Conservation (phyloP, 768 basidiomycete species). For the Strobilomyces echinocephalus region DNA sequence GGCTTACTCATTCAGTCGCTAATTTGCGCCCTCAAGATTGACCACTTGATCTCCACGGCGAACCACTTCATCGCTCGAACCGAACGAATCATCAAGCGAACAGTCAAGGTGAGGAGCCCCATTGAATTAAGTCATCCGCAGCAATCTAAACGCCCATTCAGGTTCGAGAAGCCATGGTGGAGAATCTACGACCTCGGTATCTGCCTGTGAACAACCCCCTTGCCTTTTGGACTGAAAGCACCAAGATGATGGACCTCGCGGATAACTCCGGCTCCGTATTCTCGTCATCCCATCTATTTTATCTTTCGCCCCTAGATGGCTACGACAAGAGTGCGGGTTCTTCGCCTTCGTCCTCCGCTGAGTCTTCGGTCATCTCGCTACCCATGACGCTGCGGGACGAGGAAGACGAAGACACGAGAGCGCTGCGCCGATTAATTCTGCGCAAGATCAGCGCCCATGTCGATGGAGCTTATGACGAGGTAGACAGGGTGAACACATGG, state of each 20-base stretch:
- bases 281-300: conserved; percentile 15
- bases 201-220: conserved; percentile 17
- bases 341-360: conserved; percentile 24
- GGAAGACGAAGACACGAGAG: conserved; percentile 61
- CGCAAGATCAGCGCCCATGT: conserved; percentile 60
- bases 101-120: conserved; percentile 43
- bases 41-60: conserved; percentile 50
- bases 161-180: conserved; percentile 49
- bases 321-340: conserved; percentile 9
- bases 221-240: conserved; percentile 13
- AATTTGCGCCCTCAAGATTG: conserved; percentile 37
- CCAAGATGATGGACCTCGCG: neutral
- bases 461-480: conserved; percentile 55
- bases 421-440: conserved; percentile 57
- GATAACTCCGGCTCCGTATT: neutral
- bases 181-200: conserved; percentile 36
- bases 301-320: conserved; percentile 18
- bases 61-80: conserved; percentile 54
- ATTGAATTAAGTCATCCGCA: neutral
- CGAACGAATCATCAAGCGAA: conserved; percentile 52
- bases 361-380: conserved; percentile 42
- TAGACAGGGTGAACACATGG: conserved; percentile 58
- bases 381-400: conserved; percentile 46
- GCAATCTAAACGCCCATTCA: conserved; percentile 18
- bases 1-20: conserved; percentile 5